Evolutionary conservation across 23 red algal species (phyloP).

Genomic region (Pyropia haitanensis): DNA sequence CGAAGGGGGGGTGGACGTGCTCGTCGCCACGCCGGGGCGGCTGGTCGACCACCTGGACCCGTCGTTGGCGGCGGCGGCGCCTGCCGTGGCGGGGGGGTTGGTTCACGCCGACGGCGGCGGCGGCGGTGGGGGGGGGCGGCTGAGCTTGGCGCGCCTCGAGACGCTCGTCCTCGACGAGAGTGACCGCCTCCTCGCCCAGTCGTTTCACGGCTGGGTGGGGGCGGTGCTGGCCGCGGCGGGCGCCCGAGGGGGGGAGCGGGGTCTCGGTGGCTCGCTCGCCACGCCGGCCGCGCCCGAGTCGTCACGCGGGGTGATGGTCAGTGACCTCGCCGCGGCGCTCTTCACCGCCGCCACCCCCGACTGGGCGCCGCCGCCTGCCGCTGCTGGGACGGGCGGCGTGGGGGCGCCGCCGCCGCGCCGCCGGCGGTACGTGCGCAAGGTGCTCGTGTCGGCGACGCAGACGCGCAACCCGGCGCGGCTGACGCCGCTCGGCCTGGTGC

Average conservation of each 20-base stretch:
- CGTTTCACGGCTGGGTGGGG: conserved; percentile 49
- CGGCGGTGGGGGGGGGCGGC: background rate
- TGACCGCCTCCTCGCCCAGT: conserved; percentile 76
- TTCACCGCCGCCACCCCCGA: too few relatives aligned
- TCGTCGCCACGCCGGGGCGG: conserved; percentile 76
- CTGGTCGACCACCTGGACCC: conserved; percentile 59
- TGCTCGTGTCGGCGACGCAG: conserved; percentile 79
- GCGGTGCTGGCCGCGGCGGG: conserved; percentile 20
- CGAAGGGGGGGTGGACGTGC: conserved; percentile 33
- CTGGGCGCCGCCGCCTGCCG: too few relatives aligned
- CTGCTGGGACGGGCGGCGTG: too few relatives aligned
- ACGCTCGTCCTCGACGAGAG: conserved; percentile 89
- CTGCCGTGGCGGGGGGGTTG: too few relatives aligned
- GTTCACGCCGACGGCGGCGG: too few relatives aligned
- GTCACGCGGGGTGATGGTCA: too few relatives aligned
- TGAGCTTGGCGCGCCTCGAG: conserved; percentile 43
- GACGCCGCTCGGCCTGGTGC: conserved; percentile 31
- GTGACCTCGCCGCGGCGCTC: too few relatives aligned
- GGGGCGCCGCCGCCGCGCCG: background rate
- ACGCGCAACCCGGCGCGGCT: conserved; percentile 49
- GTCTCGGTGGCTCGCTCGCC: too few relatives aligned
- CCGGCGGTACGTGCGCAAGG: conserved; percentile 29
- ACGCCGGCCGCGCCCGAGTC: too few relatives aligned
- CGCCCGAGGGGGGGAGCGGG: background rate
- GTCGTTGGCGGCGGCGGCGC: too few relatives aligned